Evolutionary conservation across 441 rosid species (phyloP), one percentile per base, ranked within the genome.

Genomic region (Raphanus hybrid): DNA sequence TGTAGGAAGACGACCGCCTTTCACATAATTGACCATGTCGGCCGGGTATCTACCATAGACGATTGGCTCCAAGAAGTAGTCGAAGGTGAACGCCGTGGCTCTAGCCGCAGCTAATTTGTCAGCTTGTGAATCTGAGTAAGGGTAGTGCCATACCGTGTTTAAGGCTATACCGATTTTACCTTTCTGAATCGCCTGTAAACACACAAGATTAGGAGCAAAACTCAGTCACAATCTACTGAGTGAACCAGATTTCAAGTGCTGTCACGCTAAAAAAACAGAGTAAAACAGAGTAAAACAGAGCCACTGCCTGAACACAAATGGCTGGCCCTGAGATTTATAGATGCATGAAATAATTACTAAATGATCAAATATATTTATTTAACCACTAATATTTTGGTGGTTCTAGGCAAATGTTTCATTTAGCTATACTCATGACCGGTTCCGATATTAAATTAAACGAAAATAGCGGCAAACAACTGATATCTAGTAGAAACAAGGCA

Each of bases 141-240:
- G 87, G 61, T 80, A 48, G 23, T 63, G 32, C 83, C 84, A 85
- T 0, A 0, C 20, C 27, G 83, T 48, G 10, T 69, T 66, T 15
- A 80, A 52, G n/a, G 87, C 64, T 1, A 85, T 82, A 6, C 87
- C 87, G 11, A 85, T 78, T 45, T 78, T 50, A 34, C 87, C 87
- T 39, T 73, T 78, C 59, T 85, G 85, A 57, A 37, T 61, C 5
- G 43, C 81, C 83, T 73, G 41, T 6, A 16, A 16, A 54, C 26
- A 45, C 39, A 34, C 52, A 45, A 3, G 14, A 45, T 45, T 15
- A 54, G 3, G 9, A 52, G 58, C 20, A 52, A 52, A 7, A 7
- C 3, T 1, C 9, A 54, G 27, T 55, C 48, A 41, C 48, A 41
- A 41, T 41, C 48, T 41, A 41, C 48, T 34, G 39, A 34, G 39